Conservation (phyloP, 2,329 filamentous ascomycete genomes). For the Nemania sp. region DNA sequence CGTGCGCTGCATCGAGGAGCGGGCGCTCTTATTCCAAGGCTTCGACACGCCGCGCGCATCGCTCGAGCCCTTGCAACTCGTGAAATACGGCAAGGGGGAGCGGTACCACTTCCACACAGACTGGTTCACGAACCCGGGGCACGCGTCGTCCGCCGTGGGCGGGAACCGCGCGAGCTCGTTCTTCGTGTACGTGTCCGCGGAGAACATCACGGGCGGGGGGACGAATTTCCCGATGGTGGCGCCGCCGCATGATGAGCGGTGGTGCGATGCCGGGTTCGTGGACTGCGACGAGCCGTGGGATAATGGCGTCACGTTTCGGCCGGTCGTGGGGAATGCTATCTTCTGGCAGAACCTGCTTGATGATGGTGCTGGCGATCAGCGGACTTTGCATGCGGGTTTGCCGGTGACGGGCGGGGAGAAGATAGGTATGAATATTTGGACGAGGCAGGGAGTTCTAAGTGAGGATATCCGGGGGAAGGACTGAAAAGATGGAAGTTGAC, state of each 20-base stretch:
- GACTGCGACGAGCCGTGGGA: conserved; percentile 54
- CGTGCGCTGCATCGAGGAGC: conserved; percentile 51
- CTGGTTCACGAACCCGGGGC: conserved; percentile 50
- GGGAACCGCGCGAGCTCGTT: conserved; percentile 52
- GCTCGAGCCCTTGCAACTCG: conserved; percentile 53
- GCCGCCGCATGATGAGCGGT: conserved; percentile 42
- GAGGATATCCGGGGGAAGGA: conserved; percentile 41
- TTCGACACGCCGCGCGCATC: conserved; percentile 43
- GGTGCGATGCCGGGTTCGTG: conserved; percentile 50
- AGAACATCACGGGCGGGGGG: conserved; percentile 49
- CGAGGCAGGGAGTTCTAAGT: conserved; percentile 46
- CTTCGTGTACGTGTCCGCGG: conserved; percentile 51
- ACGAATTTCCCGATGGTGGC: conserved; percentile 53
- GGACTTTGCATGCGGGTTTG: conserved; percentile 51
- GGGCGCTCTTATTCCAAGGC: conserved; percentile 52
- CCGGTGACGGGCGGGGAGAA: conserved; percentile 51
- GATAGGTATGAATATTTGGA: conserved; percentile 58
- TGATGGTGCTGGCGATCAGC: conserved; percentile 46
- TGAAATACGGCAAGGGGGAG: conserved; percentile 49
- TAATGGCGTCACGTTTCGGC: conserved; percentile 51
- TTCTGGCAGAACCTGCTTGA: conserved; percentile 52
- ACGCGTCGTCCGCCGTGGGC: conserved; percentile 45
- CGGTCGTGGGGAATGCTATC: conserved; percentile 51
- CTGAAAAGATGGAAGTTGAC: neutral
- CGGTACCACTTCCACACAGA: conserved; percentile 56